Evolutionary conservation across 2,329 filamentous ascomycete species (phyloP), one percentile per base, ranked within the genome.

Genomic region (Penicillium sp.): DNA sequence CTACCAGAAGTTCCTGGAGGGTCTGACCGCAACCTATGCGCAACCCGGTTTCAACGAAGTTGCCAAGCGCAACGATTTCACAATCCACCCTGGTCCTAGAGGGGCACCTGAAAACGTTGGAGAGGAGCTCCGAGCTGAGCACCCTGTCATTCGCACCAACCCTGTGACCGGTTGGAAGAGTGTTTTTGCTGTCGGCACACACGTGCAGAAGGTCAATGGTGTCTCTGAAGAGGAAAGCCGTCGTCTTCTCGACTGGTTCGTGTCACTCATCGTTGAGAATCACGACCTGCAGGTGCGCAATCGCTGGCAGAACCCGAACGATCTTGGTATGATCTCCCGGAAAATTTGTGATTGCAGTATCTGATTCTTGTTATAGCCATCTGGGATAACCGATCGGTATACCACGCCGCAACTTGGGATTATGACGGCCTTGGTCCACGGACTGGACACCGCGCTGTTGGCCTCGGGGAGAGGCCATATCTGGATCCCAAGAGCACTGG

Each of bases 41-140:
- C 61, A 66, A 24, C 64, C 63, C 0, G 48, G 48, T 10, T 69
- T 68, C 43, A 60, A 63, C 32, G 51, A 61, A 13, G 48, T 57
- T 5, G 65, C 67, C 19, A 59, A 62, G 26, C 52, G 61, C 3
- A 61, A 64, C 29, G 57, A 60, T 12, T 62, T 66, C 22, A 51
- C 61, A 10, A 49, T 71, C 4, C 63, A 61, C 44, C 55, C 56
- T 9, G 61, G 55, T 0, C 58, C 59, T 8, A 58, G 65, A 13
- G 81, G 81, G 0, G 76, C 76, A 0, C 79, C 79, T 1, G 68
- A 80, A 48, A 84, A 84, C 53, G 67, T 77, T 19, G 80, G 80
- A 34, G 66, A 67, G 2, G 70, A 72, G 19, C 70, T 83, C 35
- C 64, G 61, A 28, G 74, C 79, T 0, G 67, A 66, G 8, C 72